Evolutionary conservation across 371 early-diverging fungal genomes (phyloP).

Genomic region (Mucor indicus): DNA sequence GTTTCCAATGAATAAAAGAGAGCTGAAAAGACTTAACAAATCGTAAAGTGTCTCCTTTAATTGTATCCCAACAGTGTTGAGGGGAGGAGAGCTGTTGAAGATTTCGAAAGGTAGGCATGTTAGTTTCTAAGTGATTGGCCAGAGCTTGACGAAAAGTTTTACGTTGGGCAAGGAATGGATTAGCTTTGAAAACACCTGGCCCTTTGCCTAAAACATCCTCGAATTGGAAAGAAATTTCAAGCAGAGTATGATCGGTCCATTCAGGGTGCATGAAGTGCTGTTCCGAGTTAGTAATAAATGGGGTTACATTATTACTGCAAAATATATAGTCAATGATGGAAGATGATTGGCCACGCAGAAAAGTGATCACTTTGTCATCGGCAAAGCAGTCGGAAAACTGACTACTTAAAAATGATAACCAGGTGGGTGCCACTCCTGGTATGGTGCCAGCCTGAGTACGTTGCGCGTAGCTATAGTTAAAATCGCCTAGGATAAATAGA

Average conservation of each 20-base stretch:
- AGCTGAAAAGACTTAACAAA: too few species aligned
- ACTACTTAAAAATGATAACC: too few species aligned
- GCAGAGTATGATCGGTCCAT: constrained; percentile 1
- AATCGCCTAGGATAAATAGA: constrained; percentile 3
- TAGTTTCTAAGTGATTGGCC: background rate
- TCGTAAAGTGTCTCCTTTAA: background rate
- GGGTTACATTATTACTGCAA: too few species aligned
- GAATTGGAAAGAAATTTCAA: background rate
- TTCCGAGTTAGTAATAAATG: too few species aligned
- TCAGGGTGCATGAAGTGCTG: background rate
- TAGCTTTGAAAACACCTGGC: background rate
- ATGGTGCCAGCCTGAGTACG: too few species aligned
- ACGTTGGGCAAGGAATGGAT: background rate
- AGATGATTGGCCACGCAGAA: too few species aligned
- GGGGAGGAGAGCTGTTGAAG: background rate
- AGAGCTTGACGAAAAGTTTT: background rate
- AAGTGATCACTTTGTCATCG: too few species aligned
- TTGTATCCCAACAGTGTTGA: background rate
- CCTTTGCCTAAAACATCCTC: background rate
- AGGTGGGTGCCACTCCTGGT: too few species aligned
- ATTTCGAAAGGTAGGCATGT: background rate
- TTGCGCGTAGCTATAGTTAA: too few species aligned
- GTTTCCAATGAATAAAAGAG: too few species aligned
- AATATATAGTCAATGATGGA: too few species aligned
- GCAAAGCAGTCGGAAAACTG: too few species aligned